Percentiles rank a stretch among this genome's conserved stretches.
phyloP scores from a whole-genome alignment of 176 grass and related monocot species.

The Dactylis glomerata region DNA sequence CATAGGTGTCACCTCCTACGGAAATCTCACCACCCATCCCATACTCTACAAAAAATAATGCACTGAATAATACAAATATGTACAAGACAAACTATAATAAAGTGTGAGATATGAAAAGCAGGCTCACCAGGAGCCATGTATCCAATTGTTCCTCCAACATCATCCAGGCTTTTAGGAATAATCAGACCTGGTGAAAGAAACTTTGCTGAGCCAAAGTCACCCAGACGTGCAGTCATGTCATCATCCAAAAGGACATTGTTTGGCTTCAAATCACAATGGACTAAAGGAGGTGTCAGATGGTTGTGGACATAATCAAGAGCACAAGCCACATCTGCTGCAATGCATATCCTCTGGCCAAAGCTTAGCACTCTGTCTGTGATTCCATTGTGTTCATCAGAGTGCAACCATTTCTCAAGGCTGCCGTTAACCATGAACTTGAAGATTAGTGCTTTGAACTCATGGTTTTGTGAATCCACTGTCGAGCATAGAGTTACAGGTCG shows the following conservation, averaged over 20 bases:
- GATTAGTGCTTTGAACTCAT: conserved; percentile 35
- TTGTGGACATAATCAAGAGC: conserved; percentile 31
- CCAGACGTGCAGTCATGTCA: conserved; percentile 10
- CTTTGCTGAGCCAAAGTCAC: conserved; percentile 36
- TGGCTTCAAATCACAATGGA: conserved; percentile 38
- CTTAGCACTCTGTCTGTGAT: background rate
- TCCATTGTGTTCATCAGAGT: background rate
- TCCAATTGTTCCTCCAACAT: conserved; percentile 31
- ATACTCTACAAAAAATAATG: conserved; percentile 10
- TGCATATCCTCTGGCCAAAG: conserved; percentile 18
- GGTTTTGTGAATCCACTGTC: background rate
- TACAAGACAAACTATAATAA: background rate
- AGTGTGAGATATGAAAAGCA: background rate
- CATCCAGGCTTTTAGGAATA: background rate
- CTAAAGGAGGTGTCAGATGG: conserved; percentile 13
- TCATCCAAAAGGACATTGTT: conserved; percentile 28
- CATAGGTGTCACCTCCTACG: conserved; percentile 6
- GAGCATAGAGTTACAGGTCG: conserved; percentile 8
- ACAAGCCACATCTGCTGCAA: conserved; percentile 18
- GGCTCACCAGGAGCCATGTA: conserved; percentile 37
- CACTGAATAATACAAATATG: background rate
- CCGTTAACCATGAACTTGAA: conserved; percentile 40
- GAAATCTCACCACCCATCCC: conserved; percentile 25
- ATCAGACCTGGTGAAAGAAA: background rate
- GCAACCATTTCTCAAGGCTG: conserved; percentile 28